Evolutionary conservation across 306 rosid genomes (phyloP), one percentile per base, ranked within the genome.

Genomic region (Coriaria nepalensis): DNA sequence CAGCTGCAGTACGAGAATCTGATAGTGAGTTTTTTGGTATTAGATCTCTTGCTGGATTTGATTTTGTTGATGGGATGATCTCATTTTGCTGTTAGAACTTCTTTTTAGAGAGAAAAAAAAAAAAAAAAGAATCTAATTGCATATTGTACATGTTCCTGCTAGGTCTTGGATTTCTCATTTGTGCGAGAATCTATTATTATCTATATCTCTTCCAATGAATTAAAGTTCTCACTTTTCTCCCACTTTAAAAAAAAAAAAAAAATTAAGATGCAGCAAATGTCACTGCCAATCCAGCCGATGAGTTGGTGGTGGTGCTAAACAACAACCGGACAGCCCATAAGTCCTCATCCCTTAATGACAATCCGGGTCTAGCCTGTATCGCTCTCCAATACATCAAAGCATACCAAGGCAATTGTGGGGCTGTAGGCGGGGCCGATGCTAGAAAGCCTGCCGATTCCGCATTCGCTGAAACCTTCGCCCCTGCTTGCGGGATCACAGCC

Each of bases 351-450:
- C 76, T 77, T 20, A 45, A 66, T 10, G 72, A 68, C 59, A 77
- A 72, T 54, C 83, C 78, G 2, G 98, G 98, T 37, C 81, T 90
- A 50, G 98, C 78, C 42, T 90, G 98, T 72, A 59, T 90, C 49
- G 98, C 98, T 43, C 66, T 85, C 40, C 87, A 81, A 70, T 90
- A 90, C 86, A 79, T 90, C 6, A 85, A 90, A 59, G 87, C 85
- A 0, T 90, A 77, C 66, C 51, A 67, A 50, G 94, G 95, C 36
- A 68, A 84, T 35, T 90, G 95, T 41, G 64, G 62, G 13, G 80
- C 75, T 4, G 95, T 90, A 12, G 98, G 97, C 55, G 96, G 96
- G 32, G 4, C 85, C 5, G 75, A 90, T 13, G 87, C 72, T 52
- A 81, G 73, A 82, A 90, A 79, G 76, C 98, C 98, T 40, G 67